Evolutionary conservation across 1,284 basidiomycete species (phyloP).

Genomic region (Mycena sp.): DNA sequence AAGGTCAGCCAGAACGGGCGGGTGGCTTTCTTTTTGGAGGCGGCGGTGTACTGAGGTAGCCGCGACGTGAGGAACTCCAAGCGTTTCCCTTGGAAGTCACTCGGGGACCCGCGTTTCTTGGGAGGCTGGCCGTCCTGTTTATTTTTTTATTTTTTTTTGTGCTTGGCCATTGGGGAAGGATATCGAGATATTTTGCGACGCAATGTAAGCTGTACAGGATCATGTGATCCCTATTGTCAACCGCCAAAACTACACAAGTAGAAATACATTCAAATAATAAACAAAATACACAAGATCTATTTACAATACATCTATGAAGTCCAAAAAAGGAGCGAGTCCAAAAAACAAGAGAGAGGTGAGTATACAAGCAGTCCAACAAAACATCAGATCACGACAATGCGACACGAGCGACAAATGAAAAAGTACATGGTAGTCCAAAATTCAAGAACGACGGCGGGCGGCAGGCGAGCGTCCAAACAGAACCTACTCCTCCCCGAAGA

Average conservation of each 20-base stretch:
- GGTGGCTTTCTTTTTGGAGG: not conserved
- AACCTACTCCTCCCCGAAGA: not conserved
- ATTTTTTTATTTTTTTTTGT: not conserved
- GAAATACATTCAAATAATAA: too few species aligned
- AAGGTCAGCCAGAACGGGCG: not conserved
- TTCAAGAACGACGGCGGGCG: too few species aligned
- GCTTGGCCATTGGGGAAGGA: not conserved
- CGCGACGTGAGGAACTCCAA: not conserved
- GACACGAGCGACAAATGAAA: not conserved
- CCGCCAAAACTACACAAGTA: too few species aligned
- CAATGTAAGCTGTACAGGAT: too few species aligned
- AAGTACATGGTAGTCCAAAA: not conserved
- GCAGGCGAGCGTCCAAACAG: too few species aligned
- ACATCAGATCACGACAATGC: not conserved
- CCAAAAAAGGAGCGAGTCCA: too few species aligned
- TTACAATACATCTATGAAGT: too few species aligned
- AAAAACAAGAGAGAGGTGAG: not conserved
- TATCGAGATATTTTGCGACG: not conserved
- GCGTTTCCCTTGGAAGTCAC: not conserved
- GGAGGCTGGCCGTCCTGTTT: not conserved
- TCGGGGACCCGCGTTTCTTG: not conserved
- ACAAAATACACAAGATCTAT: too few species aligned
- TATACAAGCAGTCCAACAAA: not conserved
- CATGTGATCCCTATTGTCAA: too few species aligned
- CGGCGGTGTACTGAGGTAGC: not conserved